Percentiles rank a stretch among this genome's conserved stretches.
phyloP scores from a whole-genome alignment of 108 stramenopile genomes.

The Poteriospumella lacustris region DNA sequence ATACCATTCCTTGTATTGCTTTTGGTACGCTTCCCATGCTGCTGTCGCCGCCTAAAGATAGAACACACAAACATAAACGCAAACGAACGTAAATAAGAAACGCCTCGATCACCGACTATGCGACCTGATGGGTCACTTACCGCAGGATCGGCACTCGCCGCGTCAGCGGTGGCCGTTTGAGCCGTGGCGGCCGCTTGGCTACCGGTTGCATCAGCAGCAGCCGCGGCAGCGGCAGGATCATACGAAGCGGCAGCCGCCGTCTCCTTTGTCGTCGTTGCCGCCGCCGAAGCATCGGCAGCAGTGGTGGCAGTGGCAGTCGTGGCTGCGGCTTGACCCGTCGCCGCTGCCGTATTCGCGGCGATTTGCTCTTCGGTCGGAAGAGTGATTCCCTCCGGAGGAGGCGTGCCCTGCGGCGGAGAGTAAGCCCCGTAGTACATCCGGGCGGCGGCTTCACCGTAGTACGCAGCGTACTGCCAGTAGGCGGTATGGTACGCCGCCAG shows the following conservation, averaged over 20 bases:
- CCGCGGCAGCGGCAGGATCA: background rate
- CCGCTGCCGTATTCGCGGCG: background rate
- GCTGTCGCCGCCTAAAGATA: background rate
- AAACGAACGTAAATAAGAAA: background rate
- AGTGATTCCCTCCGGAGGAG: constrained; percentile 46
- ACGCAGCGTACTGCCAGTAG: constrained; percentile 54
- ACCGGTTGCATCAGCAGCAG: too few species aligned
- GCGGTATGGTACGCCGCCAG: constrained; percentile 34
- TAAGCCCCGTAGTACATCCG: constrained; percentile 49
- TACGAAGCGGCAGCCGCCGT: background rate
- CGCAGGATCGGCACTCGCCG: too few species aligned
- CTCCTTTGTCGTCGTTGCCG: background rate
- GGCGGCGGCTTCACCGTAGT: constrained; percentile 52
- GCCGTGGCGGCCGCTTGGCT: too few species aligned
- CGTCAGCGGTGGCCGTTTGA: too few species aligned
- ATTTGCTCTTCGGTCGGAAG: constrained; percentile 39
- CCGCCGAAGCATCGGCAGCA: background rate
- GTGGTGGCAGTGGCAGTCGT: constrained; percentile 1
- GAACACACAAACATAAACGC: background rate
- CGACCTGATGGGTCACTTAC: too few species aligned
- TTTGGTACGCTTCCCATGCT: constrained; percentile 11
- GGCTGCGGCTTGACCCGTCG: background rate
- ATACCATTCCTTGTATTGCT: constrained; percentile 18
- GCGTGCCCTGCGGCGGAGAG: constrained; percentile 49
- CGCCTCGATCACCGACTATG: background rate